Evolutionary conservation across 2,329 filamentous ascomycete species (phyloP).

Genomic region (Monilinia vaccinii-corymbosi): DNA sequence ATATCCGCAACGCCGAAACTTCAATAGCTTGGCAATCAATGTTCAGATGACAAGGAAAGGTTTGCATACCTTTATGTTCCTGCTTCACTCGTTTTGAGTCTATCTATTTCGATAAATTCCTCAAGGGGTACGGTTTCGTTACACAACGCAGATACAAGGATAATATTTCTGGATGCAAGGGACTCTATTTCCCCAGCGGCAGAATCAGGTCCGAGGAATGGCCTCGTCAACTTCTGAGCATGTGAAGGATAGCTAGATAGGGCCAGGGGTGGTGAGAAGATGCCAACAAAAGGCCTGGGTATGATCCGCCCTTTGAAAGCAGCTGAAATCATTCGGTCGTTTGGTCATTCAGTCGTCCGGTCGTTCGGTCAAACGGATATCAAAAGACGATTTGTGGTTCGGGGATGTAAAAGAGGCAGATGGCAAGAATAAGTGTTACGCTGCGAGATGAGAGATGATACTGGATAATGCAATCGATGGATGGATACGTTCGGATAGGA

Average conservation of each 20-base stretch:
- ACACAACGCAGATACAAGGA: not conserved
- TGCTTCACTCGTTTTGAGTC: not conserved
- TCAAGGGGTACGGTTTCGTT: not conserved
- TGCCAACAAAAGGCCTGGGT: not conserved
- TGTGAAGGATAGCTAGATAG: not conserved
- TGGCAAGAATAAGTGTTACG: not conserved
- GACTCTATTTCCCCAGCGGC: not conserved
- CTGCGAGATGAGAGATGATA: not conserved
- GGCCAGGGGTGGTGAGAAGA: not conserved
- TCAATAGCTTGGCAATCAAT: not conserved
- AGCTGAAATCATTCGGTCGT: not conserved
- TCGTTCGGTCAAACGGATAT: constrained; percentile 9
- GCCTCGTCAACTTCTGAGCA: not conserved
- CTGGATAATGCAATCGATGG: not conserved
- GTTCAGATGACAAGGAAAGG: not conserved
- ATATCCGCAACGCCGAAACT: constrained; percentile 12
- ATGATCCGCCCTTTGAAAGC: not conserved
- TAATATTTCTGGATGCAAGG: not conserved
- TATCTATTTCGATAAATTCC: too few species aligned
- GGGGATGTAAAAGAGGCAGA: not conserved
- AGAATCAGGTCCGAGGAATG: not conserved
- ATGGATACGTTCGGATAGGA: not conserved
- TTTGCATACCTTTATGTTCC: constrained; percentile 2
- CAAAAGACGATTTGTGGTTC: not conserved
- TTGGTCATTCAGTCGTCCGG: not conserved